Base-by-base conservation (phyloP, 352 stramenopile species). In the Aphanomyces cochlioides region DNA sequence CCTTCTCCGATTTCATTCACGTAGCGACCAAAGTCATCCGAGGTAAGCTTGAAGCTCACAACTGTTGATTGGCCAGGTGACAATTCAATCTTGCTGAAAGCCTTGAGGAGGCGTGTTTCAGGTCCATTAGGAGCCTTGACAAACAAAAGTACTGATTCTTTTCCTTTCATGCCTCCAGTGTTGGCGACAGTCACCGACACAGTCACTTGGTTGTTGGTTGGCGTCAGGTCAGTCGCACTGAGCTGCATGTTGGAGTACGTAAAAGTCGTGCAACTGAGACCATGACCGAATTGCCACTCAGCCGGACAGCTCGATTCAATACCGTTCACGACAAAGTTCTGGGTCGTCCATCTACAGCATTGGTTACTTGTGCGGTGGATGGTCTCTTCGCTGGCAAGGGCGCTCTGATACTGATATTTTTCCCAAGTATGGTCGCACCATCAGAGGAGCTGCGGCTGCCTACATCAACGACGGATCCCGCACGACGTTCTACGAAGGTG, bases 101-200 rank as follows among this genome's bases (percentile, higher is more conserved):
- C 83, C 57, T 87, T 87, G 37, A 95, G 79, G 73, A 89, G 78
- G 75, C 93, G 93, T 53, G 89, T 82, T 56, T 92, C 85, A 0
- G 86, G 83, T 15, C 89, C 77, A 3, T 87, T 84, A 45, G 87
- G 83, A 41, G 75, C 65, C 15, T 79, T 79, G 61, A 96, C 73
- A 50, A 96, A 90, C 38, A 95, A 66, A 72, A 95, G 80, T 7
- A 92, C 79, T 0, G 76, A 75, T 63, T 96, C 85, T 56, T 93
- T 90, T 5, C 85, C 43, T n/a, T n/a, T 12, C 43, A n/a, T 97
- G 77, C 76, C 91, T 88, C 7, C 43, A 50, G 43, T 50, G 43
- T 95, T 96, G 12, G 75, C 88, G 19, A 63, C 28, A 7, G 43
- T 73, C 28, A 76, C 75, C 17, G 57, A 63, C 12, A 81, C 71